A percentile compares a stretch with the other conserved stretches of the same genome.
phyloP scores from a whole-genome alignment of 441 rosid genomes.

The Adansonia grandidieri region DNA sequence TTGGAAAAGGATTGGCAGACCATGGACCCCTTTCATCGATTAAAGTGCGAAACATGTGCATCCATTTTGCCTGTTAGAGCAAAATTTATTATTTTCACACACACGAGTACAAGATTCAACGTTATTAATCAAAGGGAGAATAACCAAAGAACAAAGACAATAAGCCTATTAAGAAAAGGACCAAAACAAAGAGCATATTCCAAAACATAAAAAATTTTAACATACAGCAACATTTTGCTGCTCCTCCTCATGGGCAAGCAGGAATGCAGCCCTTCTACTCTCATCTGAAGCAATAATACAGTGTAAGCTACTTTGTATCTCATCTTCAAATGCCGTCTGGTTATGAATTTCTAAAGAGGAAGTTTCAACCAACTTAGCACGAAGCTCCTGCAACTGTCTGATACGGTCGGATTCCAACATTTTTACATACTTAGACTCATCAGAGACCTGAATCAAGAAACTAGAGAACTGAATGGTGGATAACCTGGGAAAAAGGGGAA shows the following conservation, averaged over 20 bases:
- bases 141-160: constrained; percentile 16
- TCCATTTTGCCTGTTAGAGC: constrained; percentile 84
- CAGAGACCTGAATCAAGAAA: constrained; percentile 60
- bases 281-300: constrained; percentile 81
- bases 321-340: constrained; percentile 83
- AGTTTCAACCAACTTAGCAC: constrained; percentile 67
- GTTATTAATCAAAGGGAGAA: constrained; percentile 14
- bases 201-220: constrained; percentile 26
- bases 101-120: constrained; percentile 23
- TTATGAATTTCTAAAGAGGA: constrained; percentile 55
- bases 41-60: constrained; percentile 90
- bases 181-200: constrained; percentile 17
- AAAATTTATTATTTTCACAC: constrained; percentile 26
- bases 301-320: constrained; percentile 64
- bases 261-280: constrained; percentile 72
- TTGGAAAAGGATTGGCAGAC: constrained; percentile 98
- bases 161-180: constrained; percentile 6
- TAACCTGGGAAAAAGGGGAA: neutral
- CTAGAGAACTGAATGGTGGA: constrained; percentile 19
- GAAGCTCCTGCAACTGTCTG: constrained; percentile 75
- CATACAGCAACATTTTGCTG: constrained; percentile 90
- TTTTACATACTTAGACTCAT: constrained; percentile 82
- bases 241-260: constrained; percentile 78
- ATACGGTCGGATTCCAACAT: constrained; percentile 69
- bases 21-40: constrained; percentile 99